Conservation (phyloP, 371 early-diverging fungal species). For the Mortierella sp. region DNA sequence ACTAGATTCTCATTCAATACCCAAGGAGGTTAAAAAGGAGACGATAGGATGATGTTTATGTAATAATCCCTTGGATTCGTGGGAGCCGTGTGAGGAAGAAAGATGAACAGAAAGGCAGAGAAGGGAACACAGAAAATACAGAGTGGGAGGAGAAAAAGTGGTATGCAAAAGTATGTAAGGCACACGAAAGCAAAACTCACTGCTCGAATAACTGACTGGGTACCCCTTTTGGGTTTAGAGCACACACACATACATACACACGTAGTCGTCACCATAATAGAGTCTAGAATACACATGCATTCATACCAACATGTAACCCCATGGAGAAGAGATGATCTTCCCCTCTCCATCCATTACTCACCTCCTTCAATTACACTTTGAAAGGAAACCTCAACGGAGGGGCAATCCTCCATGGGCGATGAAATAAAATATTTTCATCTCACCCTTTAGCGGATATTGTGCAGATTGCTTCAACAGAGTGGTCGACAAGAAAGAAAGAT, state of each 20-base stretch:
- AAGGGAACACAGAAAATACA: background rate
- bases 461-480: background rate
- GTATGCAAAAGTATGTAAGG: background rate
- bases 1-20: conserved; percentile 2
- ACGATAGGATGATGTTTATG: conserved; percentile 3
- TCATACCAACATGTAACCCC: background rate
- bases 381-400: background rate
- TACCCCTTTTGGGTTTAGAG: background rate
- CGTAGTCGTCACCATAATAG: background rate
- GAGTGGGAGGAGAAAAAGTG: background rate
- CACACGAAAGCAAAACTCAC: background rate
- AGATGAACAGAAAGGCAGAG: background rate
- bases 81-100: conserved; percentile 10
- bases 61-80: background rate
- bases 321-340: no score
- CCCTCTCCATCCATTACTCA: background rate
- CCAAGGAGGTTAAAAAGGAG: background rate
- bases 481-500: no score
- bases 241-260: background rate
- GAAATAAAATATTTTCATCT: background rate
- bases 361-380: background rate
- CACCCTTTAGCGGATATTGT: no score
- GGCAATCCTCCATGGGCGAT: background rate
- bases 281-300: background rate
- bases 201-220: background rate